Evolutionary conservation across 2,329 filamentous ascomycete species (phyloP), one percentile per base, ranked within the genome.

Genomic region (Fonsecaea pedrosoi): DNA sequence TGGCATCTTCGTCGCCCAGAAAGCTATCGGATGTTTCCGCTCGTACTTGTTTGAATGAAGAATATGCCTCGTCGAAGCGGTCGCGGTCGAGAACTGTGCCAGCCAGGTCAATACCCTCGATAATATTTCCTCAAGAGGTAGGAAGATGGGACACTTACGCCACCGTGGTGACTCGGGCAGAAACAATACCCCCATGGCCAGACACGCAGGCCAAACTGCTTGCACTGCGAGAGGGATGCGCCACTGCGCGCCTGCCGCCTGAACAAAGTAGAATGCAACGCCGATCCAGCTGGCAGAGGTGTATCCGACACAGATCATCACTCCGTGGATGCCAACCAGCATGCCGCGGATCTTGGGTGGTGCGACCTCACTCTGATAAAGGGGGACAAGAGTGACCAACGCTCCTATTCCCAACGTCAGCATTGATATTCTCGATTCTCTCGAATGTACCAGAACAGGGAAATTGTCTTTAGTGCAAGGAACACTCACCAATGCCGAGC

Each of bases 121-220:
- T 25, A 35, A 4, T 6, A 3, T 15, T 13, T 32, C 35, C 8
- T 4, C 15, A 35, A 9, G 15, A 21, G 38, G 15, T 25, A 8
- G 35, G 34, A 35, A 21, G 4, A n/a, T 12, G 12, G 15, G 18
- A 50, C 2, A 61, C 56, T 10, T 64, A 65, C 62, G 61, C 56
- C 73, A 75, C 6, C 73, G 67, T 10, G 73, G 74, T 0, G 71
- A 72, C 64, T 75, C 73, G 4, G 74, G 74, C 34, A 73, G 69
- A 58, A 74, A 73, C 1, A 68, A 54, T 32, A 83, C 79, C 3
- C 78, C 82, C 62, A 82, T 74, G 38, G 82, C 76, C 15, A 75
- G 66, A n/a, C 72, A 35, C 37, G 71, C 13, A 9, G 66, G 66
- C 45, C 34, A 55, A 8, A 66, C 15, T 0, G 56, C 40, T 48